Conservation (phyloP, 2,329 filamentous ascomycete species). For the Bipolaris bicolor region DNA sequence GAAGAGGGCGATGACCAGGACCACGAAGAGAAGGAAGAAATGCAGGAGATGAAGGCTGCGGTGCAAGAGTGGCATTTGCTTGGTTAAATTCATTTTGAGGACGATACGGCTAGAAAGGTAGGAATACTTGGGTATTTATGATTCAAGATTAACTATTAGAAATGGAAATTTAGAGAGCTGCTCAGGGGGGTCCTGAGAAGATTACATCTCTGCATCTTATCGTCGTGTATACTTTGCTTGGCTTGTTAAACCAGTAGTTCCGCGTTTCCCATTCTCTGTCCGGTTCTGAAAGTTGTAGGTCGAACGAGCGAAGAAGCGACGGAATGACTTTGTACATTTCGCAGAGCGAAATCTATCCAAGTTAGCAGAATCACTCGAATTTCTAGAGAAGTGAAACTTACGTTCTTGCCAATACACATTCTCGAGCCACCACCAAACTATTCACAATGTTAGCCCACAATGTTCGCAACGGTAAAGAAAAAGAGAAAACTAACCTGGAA, state of each 20-base stretch:
- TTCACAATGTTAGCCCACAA: not conserved
- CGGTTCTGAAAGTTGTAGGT: slow-evolving; percentile 9
- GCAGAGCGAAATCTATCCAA: slow-evolving; percentile 7
- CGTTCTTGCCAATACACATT: slow-evolving; percentile 10
- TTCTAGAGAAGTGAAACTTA: not conserved
- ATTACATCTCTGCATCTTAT: not conserved
- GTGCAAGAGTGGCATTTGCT: no score
- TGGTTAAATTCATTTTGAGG: no score
- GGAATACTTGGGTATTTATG: no score
- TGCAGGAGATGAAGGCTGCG: no score
- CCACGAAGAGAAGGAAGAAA: no score
- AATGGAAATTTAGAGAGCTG: not conserved
- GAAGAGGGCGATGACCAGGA: no score
- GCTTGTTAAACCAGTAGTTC: slow-evolving; percentile 21
- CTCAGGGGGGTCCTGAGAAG: not conserved
- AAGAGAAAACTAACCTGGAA: not conserved
- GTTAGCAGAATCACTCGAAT: not conserved
- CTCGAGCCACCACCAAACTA: slow-evolving; percentile 7
- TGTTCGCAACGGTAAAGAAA: not conserved
- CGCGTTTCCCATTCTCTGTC: slow-evolving; percentile 12
- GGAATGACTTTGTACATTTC: slow-evolving; percentile 19
- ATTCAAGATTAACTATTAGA: no score
- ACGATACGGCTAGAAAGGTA: no score
- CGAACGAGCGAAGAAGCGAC: slow-evolving; percentile 7
- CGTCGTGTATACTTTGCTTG: slow-evolving; percentile 1